These are phyloP conservation scores for Rhodotorula taiwanensis DNA, from an alignment of 768 basidiomycete species.

Conservation along the genomic window DNA sequence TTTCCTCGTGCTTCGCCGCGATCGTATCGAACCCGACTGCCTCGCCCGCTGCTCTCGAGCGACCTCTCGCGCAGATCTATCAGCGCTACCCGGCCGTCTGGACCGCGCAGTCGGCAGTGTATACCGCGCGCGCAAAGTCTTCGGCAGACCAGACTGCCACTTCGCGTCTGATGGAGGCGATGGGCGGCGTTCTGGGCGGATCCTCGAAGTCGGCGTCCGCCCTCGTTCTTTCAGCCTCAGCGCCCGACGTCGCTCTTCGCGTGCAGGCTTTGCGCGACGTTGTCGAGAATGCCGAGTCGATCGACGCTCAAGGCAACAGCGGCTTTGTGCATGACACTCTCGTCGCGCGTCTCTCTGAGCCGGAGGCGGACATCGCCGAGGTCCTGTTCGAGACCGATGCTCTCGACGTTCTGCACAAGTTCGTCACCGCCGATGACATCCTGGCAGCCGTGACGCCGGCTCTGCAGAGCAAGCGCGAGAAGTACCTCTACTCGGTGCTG, in stretches of 20 bases:
- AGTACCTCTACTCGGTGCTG: conserved; percentile 42
- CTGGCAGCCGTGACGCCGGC: conserved; percentile 37
- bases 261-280: conserved; percentile 46
- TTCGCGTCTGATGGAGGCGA: conserved; percentile 9
- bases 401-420: conserved; percentile 47
- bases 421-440: conserved; percentile 34
- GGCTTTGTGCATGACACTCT: conserved; percentile 57
- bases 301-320: conserved; percentile 24
- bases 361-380: conserved; percentile 56
- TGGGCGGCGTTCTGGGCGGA: conserved; percentile 33
- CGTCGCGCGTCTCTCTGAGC: conserved; percentile 63
- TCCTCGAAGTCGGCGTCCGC: not conserved
- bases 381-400: conserved; percentile 55
- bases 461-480: conserved; percentile 20
- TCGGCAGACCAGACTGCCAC: conserved; percentile 1
- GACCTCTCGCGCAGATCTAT: conserved; percentile 56
- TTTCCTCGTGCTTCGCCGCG: conserved; percentile 7
- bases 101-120: conserved; percentile 14
- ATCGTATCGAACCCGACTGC: conserved; percentile 6
- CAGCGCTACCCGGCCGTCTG: conserved; percentile 60
- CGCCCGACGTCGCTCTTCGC: conserved; percentile 58
- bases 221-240: conserved; percentile 15
- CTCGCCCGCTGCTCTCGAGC: conserved; percentile 15
- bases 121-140: not conserved
- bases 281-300: conserved; percentile 48